Percentiles rank a stretch among this genome's conserved stretches.
Evolutionary conservation across 257 asterid species (phyloP).

Genomic region (Lavandula angustifolia): DNA sequence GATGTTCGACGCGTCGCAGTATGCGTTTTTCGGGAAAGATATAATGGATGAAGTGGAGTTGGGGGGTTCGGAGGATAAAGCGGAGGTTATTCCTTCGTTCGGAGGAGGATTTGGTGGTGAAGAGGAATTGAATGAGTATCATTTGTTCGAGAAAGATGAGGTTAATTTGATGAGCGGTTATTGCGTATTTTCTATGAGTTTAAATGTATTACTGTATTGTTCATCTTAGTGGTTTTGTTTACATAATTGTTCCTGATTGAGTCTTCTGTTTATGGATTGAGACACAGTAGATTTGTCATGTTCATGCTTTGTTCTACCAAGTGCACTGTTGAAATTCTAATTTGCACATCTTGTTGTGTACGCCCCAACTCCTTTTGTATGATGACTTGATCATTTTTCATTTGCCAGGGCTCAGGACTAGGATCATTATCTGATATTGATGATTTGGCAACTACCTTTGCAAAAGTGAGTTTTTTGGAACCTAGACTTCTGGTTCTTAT

Average conservation of each 20-base stretch:
- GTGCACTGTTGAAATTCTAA: background rate
- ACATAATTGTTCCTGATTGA: background rate
- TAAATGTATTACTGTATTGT: background rate
- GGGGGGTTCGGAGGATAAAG: slow-evolving; percentile 68
- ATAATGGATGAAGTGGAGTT: slow-evolving; percentile 60
- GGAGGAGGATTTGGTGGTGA: slow-evolving; percentile 59
- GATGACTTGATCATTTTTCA: slow-evolving; percentile 13
- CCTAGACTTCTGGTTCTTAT: slow-evolving; percentile 8
- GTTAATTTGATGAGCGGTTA: slow-evolving; percentile 33
- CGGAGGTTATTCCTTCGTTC: slow-evolving; percentile 39
- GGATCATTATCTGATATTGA: slow-evolving; percentile 77
- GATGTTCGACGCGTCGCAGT: slow-evolving; percentile 83
- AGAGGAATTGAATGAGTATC: slow-evolving; percentile 71
- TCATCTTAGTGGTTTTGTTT: background rate
- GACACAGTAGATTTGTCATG: background rate
- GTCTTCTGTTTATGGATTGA: background rate
- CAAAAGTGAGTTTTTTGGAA: slow-evolving; percentile 56
- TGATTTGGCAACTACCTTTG: slow-evolving; percentile 75
- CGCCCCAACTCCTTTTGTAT: slow-evolving; percentile 1
- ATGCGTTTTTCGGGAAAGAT: slow-evolving; percentile 77
- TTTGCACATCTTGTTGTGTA: background rate
- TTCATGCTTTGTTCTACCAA: slow-evolving; percentile 6
- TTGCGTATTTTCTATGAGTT: slow-evolving; percentile 4
- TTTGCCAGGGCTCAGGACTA: slow-evolving; percentile 63
- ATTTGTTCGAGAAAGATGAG: slow-evolving; percentile 84